Conservation (phyloP, 345 rosid genomes). For the Gossypioides kirkii region DNA sequence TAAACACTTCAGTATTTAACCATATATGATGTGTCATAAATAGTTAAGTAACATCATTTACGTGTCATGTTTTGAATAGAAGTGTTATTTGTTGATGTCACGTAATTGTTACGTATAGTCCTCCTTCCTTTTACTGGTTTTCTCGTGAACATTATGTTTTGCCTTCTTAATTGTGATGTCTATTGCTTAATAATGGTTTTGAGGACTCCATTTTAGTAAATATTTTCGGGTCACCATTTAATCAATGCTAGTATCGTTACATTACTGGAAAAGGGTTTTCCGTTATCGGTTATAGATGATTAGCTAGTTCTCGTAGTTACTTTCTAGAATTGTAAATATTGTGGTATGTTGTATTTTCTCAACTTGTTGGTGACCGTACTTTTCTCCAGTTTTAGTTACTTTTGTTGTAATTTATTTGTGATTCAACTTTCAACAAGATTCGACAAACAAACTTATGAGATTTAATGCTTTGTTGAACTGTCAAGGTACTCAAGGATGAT, state of each 20-base stretch:
- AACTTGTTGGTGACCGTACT: neutral
- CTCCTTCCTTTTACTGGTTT: no score
- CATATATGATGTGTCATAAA: no score
- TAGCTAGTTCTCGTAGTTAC: neutral
- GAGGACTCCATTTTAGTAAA: no score
- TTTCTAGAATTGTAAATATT: neutral
- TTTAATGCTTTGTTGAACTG: neutral
- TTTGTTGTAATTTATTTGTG: neutral
- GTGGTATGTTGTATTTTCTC: neutral
- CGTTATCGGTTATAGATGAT: neutral
- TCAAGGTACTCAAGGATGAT: conserved; percentile 10
- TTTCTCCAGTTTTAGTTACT: neutral
- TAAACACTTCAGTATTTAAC: no score
- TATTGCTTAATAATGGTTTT: no score
- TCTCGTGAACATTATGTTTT: no score
- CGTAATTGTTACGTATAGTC: no score
- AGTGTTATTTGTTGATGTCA: no score
- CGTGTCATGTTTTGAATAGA: no score
- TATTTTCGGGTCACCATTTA: neutral
- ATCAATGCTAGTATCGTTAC: neutral
- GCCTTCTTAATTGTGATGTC: no score
- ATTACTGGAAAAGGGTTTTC: neutral
- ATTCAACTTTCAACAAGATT: conserved; percentile 1
- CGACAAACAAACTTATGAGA: neutral
- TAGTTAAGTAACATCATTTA: no score